Evolutionary conservation across 352 stramenopile genomes (phyloP), one percentile per base, ranked within the genome.

Genomic region (Phytophthora megakarya): DNA sequence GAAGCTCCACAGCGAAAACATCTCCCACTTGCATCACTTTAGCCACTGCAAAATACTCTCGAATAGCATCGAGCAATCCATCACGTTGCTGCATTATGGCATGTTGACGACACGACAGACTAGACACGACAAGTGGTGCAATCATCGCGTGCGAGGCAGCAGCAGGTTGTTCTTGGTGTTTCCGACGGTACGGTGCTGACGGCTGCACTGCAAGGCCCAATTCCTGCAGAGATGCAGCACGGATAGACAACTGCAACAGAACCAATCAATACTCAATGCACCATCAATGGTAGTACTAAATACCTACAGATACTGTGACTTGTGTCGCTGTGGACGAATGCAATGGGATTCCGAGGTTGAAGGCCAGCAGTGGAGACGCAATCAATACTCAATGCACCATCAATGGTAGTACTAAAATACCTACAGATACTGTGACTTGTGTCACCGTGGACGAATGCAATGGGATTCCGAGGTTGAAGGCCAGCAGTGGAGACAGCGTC

Each of bases 401-500:
- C 19, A n/a, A 6, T 45, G n/a, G n/a, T 19, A 63, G 22, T 23
- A 47, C 19, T 16, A 12, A 48, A 1, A 7, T 11, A 18, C 10
- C 23, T 47, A 90, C 81, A 40, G 55, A 54, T 18, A 76, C 59
- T 1, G 39, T 61, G 9, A 75, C 72, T 7, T 67, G 65, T 10
- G 21, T 40, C 26, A 52, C 43, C 19, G 46, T 76, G 37, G 70
- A 52, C 8, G 77, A 59, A 38, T 83, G 67, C 30, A 89, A 61
- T 11, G 65, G 52, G 43, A 93, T 76, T 0, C 80, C 80, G 42
- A 93, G 73, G 35, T 93, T 93, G 66, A 91, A 92, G 16, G 85
- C 85, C 32, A 93, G 48, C 46, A 93, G 67, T n/a, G 82, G 81
- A 11, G 85, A 78, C n/a, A 92, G 60, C 33, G 73, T 73, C 15